Evolutionary conservation across 129 eudicot genomes (phyloP), one percentile per base, ranked within the genome.

Genomic region (Centrapalus pauciflorus): DNA sequence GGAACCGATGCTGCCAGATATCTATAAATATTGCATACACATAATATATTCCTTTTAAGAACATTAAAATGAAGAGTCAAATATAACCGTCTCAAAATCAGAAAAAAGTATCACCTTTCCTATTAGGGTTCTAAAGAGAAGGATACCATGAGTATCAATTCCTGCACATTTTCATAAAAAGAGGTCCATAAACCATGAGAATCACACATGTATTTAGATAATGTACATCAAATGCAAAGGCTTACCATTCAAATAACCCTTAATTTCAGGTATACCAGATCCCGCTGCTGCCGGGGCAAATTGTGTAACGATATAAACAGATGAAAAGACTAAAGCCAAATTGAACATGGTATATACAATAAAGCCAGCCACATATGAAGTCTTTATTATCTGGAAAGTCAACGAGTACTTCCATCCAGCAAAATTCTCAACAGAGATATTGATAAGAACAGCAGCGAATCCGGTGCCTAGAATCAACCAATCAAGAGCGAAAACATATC

Each of bases 201-300:
- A 23, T 43, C 24, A 38, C 27, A 34, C 3, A 58, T n/a, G n/a
- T 46, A 25, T 16, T 9, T 14, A 46, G 14, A 60, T 26, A 4
- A 51, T 21, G 30, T 25, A 9, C 28, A 17, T 27, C 4, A 20
- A 41, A 24, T 45, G 2, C 33, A 7, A 57, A 27, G 26, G 38
- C 57, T 79, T 84, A 93, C 98, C 98, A 80, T 88, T 93, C 63
- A 93, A 77, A 82, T 93, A 93, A 50, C 98, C 98, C 89, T 93
- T 93, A 29, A 93, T 86, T 80, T 93, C 98, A 75, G 98, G 98
- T 77, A 93, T 88, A 52, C 98, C 98, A 58, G 98, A 93, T 66
- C 98, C 98, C 26, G 98, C 95, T 34, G 98, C 98, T 75, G 95
- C 98, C 55, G 98, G 98, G 49, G 98, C 91, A 74, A 93, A 93